Percentiles rank a stretch among this genome's conserved stretches.
Conservation (phyloP, 257 asterid genomes). For the Galeopsis tetrahit region DNA sequence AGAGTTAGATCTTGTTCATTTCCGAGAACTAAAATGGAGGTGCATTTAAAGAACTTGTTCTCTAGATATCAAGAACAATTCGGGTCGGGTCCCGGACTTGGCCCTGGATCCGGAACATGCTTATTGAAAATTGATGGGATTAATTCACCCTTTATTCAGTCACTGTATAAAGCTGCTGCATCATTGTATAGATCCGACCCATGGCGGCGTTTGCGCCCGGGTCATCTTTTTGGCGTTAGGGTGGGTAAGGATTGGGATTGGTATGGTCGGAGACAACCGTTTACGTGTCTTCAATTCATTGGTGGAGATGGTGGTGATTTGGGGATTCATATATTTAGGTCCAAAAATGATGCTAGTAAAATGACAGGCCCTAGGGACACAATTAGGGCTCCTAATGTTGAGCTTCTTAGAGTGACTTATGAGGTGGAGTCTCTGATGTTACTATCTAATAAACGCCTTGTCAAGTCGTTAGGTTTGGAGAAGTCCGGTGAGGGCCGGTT, state of each 20-base stretch:
- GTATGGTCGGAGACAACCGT: conserved; percentile 52
- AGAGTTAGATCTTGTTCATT: conserved; percentile 28
- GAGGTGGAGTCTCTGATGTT: conserved; percentile 51
- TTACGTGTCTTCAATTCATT: conserved; percentile 54
- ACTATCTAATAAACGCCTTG: conserved; percentile 43
- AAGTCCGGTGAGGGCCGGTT: conserved; percentile 52
- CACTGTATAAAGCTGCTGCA: conserved; percentile 57
- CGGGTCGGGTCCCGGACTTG: conserved; percentile 66
- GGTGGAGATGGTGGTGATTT: conserved; percentile 72
- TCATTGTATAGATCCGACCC: conserved; percentile 63
- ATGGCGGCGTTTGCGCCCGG: conserved; percentile 60
- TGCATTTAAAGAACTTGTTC: conserved; percentile 54
- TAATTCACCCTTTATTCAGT: conserved; percentile 41
- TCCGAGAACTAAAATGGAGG: conserved; percentile 39
- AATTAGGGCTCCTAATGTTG: conserved; percentile 44
- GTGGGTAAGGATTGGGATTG: conserved; percentile 60
- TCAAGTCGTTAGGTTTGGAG: conserved; percentile 48
- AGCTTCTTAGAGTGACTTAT: conserved; percentile 59
- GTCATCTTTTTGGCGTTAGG: conserved; percentile 52
- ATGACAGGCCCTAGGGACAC: conserved; percentile 61
- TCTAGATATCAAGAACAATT: conserved; percentile 57
- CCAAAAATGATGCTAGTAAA: conserved; percentile 47
- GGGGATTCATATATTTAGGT: conserved; percentile 57
- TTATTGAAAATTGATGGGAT: conserved; percentile 52
- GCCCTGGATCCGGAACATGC: conserved; percentile 61